A percentile compares a stretch with the other conserved stretches of the same genome.
Conservation (phyloP, 208 protist genomes). For the Crithidia acanthocephali region DNA sequence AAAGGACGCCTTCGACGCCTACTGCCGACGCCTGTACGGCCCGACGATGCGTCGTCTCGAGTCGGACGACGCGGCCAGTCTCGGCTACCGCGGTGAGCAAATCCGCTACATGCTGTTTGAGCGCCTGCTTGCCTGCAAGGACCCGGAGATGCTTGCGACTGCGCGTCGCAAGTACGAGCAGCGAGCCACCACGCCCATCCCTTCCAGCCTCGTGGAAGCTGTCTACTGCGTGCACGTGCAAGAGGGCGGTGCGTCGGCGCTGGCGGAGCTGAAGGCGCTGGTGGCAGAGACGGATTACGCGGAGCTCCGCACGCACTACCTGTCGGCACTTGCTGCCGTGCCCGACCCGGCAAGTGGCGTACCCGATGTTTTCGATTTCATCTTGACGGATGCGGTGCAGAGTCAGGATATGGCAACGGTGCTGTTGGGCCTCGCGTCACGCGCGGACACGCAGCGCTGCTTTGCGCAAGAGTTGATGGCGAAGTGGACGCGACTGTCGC, state of each 20-base stretch:
- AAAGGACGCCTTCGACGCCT: constrained; percentile 47
- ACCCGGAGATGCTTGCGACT: constrained; percentile 34
- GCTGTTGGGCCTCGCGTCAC: constrained; percentile 45
- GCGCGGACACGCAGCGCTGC: constrained; percentile 19
- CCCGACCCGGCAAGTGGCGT: constrained; percentile 39
- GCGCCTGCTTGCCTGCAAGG: constrained; percentile 42
- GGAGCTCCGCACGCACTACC: constrained; percentile 59
- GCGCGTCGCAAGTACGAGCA: constrained; percentile 50
- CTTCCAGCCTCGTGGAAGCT: constrained; percentile 46
- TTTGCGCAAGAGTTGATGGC: constrained; percentile 52
- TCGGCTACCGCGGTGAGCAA: constrained; percentile 49
- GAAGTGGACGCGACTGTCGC: constrained; percentile 44
- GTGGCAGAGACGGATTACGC: constrained; percentile 43
- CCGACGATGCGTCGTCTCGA: constrained; percentile 44
- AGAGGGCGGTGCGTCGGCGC: constrained; percentile 40
- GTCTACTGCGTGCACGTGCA: constrained; percentile 53
- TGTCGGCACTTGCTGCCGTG: constrained; percentile 49
- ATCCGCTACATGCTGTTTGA: constrained; percentile 52
- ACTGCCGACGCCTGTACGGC: constrained; percentile 57
- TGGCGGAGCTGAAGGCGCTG: constrained; percentile 57
- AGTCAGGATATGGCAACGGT: constrained; percentile 66
- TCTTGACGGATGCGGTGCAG: constrained; percentile 69
- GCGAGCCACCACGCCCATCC: constrained; percentile 45
- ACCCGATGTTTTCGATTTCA: constrained; percentile 57
- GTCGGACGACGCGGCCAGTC: constrained; percentile 21